Evolutionary conservation across 768 basidiomycete genomes (phyloP), one percentile per base, ranked within the genome.

Genomic region (Boletus rex-veris): DNA sequence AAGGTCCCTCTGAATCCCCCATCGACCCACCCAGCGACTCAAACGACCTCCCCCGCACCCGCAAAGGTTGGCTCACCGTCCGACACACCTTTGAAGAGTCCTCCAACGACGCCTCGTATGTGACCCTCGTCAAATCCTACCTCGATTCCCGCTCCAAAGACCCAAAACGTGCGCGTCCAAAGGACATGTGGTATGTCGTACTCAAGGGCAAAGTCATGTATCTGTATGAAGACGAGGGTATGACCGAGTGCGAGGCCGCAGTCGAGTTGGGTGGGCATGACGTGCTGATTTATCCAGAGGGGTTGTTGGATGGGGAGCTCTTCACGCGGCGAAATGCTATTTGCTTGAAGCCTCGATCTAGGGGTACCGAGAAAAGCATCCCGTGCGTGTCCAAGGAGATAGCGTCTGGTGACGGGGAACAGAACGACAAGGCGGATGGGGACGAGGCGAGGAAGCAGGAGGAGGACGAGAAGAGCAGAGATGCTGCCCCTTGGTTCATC

Each of bases 201-300:
- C 79, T 98, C 68, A 98, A 98, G 77, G 91, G 89, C 41, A 88
- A 84, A 63, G 85, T 96, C 37, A 74, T 98, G 30, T 98, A 92
- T 71, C 75, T 98, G 19, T 98, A 97, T 73, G 93, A 96, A 70
- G 90, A 95, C 71, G 93, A 97, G 72, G 79, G 76, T 15, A 90
- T 91, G 85, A 80, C 81, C 49, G 95, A 98, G 60, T 94, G 92
- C 72, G 88, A 87, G 65, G 92, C 87, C 4, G 95, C 86, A n/a
- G 80, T 98, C 41, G 90, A 96, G 67, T 74, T 98, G 51, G 78
- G 87, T 49, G 77, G 84, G 15, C 88, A 93, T 68, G 81, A 87
- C 48, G 88, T 95, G 43, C 72, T 78, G 30, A 74, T 98, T 44
- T 91, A 78, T 64, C 88, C 89, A 19, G 85, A 88, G 60, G 84